A percentile compares a stretch with the other conserved stretches of the same genome.
Evolutionary conservation across 768 basidiomycete genomes (phyloP).

Genomic region (Hericium coralloides): DNA sequence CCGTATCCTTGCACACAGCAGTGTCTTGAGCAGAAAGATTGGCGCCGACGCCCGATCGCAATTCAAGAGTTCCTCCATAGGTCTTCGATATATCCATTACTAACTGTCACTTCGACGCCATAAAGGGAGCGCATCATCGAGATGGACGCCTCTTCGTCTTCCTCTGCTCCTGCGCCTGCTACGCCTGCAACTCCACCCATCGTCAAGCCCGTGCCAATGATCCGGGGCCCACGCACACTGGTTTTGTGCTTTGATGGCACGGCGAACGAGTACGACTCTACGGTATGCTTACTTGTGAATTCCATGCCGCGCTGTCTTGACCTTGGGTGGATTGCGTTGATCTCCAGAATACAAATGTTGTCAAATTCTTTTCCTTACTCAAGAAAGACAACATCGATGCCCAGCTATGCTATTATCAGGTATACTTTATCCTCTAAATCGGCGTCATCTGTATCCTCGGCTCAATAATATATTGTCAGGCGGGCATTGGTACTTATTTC

Average conservation of each 20-base stretch:
- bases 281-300: background rate
- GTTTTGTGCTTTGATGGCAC: slow-evolving; percentile 15
- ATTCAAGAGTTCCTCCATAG: too few species aligned
- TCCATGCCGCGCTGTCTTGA: too few species aligned
- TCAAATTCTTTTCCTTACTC: slow-evolving; percentile 28
- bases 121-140: background rate
- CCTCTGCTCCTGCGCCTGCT: background rate
- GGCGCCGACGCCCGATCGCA: too few species aligned
- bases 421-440: slow-evolving; percentile 15
- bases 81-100: too few species aligned
- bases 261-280: background rate
- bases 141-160: background rate
- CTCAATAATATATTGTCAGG: slow-evolving; percentile 18
- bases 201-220: background rate
- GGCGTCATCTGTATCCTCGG: slow-evolving; percentile 1
- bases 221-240: slow-evolving; percentile 7
- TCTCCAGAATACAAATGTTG: slow-evolving; percentile 32
- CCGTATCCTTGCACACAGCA: too few species aligned
- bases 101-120: too few species aligned
- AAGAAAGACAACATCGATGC: slow-evolving; percentile 27
- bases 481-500: slow-evolving; percentile 43
- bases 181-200: background rate
- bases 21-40: too few species aligned
- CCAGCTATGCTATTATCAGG: slow-evolving; percentile 60
- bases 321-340: background rate